phyloP scores from a whole-genome alignment of 495 filamentous ascomycete genomes.

The Penicillium canescens region DNA sequence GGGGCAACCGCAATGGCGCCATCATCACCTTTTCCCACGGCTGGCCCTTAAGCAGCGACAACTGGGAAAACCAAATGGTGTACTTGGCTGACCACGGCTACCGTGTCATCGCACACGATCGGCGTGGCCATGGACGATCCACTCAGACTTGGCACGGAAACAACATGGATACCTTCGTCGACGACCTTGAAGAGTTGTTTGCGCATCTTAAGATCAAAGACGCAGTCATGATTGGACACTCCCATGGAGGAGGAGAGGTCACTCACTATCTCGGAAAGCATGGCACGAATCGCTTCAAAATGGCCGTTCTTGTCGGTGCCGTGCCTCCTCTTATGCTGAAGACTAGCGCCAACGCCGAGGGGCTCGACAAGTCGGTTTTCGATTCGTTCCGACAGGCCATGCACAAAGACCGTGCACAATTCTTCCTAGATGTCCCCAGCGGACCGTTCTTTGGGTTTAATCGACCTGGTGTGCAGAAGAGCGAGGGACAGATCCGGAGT shows the following conservation, averaged over 20 bases:
- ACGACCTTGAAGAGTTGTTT: conserved; percentile 38
- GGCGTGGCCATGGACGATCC: conserved; percentile 44
- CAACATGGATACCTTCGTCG: conserved; percentile 39
- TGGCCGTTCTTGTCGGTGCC: conserved; percentile 37
- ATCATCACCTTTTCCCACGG: conserved; percentile 40
- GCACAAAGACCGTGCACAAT: conserved; percentile 35
- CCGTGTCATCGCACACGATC: conserved; percentile 43
- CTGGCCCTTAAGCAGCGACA: conserved; percentile 44
- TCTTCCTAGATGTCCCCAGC: conserved; percentile 40
- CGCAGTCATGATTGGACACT: conserved; percentile 40
- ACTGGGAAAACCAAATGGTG: conserved; percentile 44
- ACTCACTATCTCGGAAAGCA: conserved; percentile 33
- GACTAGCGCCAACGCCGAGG: conserved; percentile 30
- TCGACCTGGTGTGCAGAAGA: conserved; percentile 29
- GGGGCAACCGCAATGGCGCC: conserved; percentile 31
- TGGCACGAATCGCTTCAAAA: conserved; percentile 35
- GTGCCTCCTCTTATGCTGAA: conserved; percentile 39
- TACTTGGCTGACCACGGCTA: conserved; percentile 37
- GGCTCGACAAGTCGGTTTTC: conserved; percentile 33
- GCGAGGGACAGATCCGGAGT: conserved; percentile 36
- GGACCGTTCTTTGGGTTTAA: conserved; percentile 48
- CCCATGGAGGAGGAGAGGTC: conserved; percentile 44
- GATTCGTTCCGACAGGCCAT: conserved; percentile 37
- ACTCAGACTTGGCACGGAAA: conserved; percentile 41
- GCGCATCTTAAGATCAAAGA: conserved; percentile 32